phyloP scores from a whole-genome alignment of 148 eudicot genomes.

The Rhododendron ovatum region DNA sequence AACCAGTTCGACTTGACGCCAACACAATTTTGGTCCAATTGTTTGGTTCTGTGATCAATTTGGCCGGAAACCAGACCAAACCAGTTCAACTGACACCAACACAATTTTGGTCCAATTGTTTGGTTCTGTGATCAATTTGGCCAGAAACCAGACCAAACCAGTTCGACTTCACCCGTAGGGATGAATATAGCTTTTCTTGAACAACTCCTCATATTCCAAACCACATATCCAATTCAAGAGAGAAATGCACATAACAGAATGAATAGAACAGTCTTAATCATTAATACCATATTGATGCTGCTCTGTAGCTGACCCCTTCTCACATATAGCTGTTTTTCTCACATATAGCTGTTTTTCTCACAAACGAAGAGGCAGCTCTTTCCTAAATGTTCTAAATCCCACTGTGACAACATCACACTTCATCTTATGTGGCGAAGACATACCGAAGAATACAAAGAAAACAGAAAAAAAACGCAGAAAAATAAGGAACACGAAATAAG shows the following conservation, averaged over 20 bases:
- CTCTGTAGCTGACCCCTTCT: constrained; percentile 6
- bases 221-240: background rate
- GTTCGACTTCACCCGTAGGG: background rate
- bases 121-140: background rate
- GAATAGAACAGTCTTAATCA: background rate
- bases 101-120: too few species aligned
- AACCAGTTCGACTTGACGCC: background rate
- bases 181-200: background rate
- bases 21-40: too few species aligned
- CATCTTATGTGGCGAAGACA: background rate
- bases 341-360: background rate
- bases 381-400: background rate
- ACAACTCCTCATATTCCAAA: background rate
- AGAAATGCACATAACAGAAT: background rate
- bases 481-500: background rate
- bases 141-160: background rate
- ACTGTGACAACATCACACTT: background rate
- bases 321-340: background rate
- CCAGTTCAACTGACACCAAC: background rate
- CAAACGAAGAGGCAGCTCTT: background rate
- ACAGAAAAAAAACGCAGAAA: background rate
- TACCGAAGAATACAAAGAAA: background rate
- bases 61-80: background rate
- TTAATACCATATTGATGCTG: constrained; percentile 8
- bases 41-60: background rate